Percentiles rank a stretch among this genome's conserved stretches.
Conservation (phyloP, 345 rosid genomes). For the Eucalyptus curtisii region DNA sequence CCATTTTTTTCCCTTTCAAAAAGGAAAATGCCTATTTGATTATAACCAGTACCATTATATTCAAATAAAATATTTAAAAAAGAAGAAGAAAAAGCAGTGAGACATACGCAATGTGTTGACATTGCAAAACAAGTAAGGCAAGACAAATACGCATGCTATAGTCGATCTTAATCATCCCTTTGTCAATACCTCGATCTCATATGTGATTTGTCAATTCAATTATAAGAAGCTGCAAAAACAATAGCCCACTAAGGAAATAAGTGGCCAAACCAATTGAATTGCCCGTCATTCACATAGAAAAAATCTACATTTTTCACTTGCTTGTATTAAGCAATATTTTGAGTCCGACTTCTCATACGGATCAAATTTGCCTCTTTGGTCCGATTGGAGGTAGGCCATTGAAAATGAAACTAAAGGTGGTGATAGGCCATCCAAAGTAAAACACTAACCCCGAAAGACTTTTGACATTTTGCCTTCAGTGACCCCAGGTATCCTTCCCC, state of each 20-base stretch:
- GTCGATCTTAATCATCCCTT: background rate
- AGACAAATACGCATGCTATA: background rate
- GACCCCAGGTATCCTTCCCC: no score
- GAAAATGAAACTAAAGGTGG: background rate
- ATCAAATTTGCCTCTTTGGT: background rate
- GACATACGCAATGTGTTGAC: background rate
- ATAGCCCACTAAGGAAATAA: background rate
- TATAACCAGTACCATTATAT: background rate
- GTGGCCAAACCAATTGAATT: background rate
- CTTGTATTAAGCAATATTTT: no score
- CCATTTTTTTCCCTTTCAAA: background rate
- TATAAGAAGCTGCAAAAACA: no score
- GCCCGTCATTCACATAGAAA: rapidly evolving
- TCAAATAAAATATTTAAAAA: background rate
- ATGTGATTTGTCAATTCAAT: background rate
- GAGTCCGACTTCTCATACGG: background rate
- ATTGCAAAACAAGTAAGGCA: background rate
- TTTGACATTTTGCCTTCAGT: background rate
- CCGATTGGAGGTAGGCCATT: background rate
- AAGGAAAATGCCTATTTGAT: background rate
- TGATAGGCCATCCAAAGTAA: background rate
- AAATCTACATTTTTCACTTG: background rate
- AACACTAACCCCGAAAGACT: background rate
- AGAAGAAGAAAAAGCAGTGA: background rate
- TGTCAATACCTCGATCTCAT: background rate